phyloP scores from a whole-genome alignment of 495 filamentous ascomycete genomes.

The Viridothelium virens region DNA sequence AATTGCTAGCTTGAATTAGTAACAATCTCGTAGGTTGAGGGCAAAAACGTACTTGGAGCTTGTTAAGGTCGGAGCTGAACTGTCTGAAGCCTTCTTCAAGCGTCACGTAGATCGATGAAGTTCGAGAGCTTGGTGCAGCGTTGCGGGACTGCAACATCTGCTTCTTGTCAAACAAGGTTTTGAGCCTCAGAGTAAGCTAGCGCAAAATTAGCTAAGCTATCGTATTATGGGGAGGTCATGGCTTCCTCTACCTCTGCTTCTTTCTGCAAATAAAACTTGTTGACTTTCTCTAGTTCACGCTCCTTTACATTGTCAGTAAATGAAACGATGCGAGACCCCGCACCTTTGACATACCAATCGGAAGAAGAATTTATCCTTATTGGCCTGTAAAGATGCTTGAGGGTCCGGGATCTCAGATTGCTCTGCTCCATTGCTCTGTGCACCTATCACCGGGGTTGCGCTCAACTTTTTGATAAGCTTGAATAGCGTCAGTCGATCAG shows the following conservation, averaged over 20 bases:
- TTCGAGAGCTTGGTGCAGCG: constrained; percentile 62
- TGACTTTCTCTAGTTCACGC: constrained; percentile 96
- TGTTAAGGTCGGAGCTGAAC: constrained; percentile 91
- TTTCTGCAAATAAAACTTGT: constrained; percentile 94
- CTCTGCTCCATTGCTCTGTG: constrained; percentile 56
- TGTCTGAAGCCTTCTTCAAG: constrained; percentile 95
- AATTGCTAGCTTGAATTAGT: constrained; percentile 56
- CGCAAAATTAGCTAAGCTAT: constrained; percentile 13
- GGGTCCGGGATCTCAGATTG: constrained; percentile 53
- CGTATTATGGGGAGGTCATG: neutral
- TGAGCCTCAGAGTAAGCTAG: constrained; percentile 85
- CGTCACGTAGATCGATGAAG: constrained; percentile 84
- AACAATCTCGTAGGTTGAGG: neutral
- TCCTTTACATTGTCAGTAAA: constrained; percentile 49
- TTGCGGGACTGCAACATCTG: constrained; percentile 67
- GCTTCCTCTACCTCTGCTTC: constrained; percentile 70
- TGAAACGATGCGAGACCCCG: neutral
- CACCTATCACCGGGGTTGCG: constrained; percentile 72
- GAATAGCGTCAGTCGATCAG: constrained; percentile 13
- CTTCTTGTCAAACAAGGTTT: constrained; percentile 91
- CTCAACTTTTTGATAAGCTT: constrained; percentile 98
- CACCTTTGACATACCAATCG: constrained; percentile 58
- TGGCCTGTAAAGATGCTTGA: constrained; percentile 89
- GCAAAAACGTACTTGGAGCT: constrained; percentile 57
- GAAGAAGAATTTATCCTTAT: constrained; percentile 98